Percentiles rank a stretch among this genome's conserved stretches.
Conservation (phyloP, 306 rosid genomes). For the Acacia confusa region DNA sequence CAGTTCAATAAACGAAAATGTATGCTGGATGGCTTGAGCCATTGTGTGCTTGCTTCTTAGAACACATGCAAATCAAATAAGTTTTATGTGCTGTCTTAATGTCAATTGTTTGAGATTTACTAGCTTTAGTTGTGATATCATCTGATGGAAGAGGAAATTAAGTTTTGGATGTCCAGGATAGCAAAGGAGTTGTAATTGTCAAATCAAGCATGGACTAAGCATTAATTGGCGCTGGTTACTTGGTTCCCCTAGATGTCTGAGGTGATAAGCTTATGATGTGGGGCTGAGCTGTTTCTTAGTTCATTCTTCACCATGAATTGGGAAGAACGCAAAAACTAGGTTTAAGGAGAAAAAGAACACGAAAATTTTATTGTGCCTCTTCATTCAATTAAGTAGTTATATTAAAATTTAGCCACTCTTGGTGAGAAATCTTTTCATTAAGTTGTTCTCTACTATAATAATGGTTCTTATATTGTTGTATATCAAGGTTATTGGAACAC, state of each 20-base stretch:
- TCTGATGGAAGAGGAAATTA: conserved; percentile 16
- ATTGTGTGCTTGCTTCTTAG: not conserved
- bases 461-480: conserved; percentile 22
- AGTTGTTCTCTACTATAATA: conserved; percentile 13
- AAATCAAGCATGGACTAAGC: not conserved
- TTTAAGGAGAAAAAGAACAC: not conserved
- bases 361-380: conserved; percentile 1
- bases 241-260: conserved; percentile 11
- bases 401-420: conserved; percentile 1
- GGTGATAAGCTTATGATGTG: not conserved
- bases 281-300: not conserved
- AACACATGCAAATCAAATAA: not conserved
- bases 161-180: conserved; percentile 10
- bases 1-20: conserved; percentile 24
- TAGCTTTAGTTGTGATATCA: conserved; percentile 12
- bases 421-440: conserved; percentile 28
- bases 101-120: conserved; percentile 12
- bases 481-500: conserved; percentile 50
- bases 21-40: conserved; percentile 13
- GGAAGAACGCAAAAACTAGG: not conserved
- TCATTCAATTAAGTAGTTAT: conserved; percentile 18
- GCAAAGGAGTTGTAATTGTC: conserved; percentile 23
- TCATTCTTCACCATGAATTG: not conserved
- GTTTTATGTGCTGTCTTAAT: not conserved
- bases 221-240: conserved; percentile 13